Conservation (phyloP, 2,329 filamentous ascomycete species). For the Fusarium robinianum region DNA sequence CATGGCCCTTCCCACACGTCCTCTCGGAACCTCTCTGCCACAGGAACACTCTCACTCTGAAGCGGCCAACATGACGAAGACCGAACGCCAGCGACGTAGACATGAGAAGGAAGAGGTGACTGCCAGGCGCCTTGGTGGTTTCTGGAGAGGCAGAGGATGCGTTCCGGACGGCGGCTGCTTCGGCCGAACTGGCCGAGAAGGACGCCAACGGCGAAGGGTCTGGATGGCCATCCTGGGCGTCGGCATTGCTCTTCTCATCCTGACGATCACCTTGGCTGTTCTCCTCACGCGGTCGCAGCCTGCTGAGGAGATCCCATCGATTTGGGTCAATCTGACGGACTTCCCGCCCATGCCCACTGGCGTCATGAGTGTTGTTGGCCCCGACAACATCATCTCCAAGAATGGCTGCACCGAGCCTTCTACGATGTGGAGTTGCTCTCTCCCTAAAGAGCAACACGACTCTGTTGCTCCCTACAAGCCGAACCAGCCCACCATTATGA, state of each 20-base stretch:
- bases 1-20: constrained; percentile 48
- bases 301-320: constrained; percentile 43
- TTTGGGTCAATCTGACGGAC: constrained; percentile 83
- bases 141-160: constrained; percentile 69
- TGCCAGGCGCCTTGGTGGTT: constrained; percentile 60
- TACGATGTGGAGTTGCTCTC: constrained; percentile 82
- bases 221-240: constrained; percentile 58
- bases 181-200: constrained; percentile 65
- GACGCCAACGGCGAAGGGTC: constrained; percentile 64
- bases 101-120: constrained; percentile 69
- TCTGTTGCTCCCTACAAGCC: constrained; percentile 65
- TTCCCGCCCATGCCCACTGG: constrained; percentile 89
- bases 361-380: constrained; percentile 75
- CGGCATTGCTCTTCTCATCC: constrained; percentile 58
- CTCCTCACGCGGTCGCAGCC: constrained; percentile 49
- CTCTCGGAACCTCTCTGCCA: constrained; percentile 51
- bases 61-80: constrained; percentile 48
- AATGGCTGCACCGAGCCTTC: constrained; percentile 72
- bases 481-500: constrained; percentile 75
- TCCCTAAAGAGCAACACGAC: constrained; percentile 77
- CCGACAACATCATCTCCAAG: constrained; percentile 66
- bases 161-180: constrained; percentile 67
- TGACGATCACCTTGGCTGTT: constrained; percentile 62
- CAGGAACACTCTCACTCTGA: constrained; percentile 50
- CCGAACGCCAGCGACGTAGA: constrained; percentile 57